Evolutionary conservation across 305 asterid species (phyloP).

Genomic region (Rubia peregrina): DNA sequence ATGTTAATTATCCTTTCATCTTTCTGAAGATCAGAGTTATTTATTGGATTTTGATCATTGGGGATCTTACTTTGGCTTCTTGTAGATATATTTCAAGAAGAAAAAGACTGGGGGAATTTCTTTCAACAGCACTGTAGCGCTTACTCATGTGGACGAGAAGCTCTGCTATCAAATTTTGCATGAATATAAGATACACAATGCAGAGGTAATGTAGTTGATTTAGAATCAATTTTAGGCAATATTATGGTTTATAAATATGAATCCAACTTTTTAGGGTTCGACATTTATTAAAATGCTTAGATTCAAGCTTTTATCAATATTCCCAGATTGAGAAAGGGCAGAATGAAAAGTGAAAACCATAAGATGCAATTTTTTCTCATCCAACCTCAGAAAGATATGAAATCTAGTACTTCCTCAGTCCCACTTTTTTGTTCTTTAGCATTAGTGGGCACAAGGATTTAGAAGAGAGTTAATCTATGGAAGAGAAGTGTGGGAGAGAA

Average conservation of each 20-base stretch:
- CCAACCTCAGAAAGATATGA: not conserved
- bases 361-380: not conserved
- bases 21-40: not conserved
- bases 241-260: not conserved
- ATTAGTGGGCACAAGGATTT: not conserved
- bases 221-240: not conserved
- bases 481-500: not conserved
- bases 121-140: slow-evolving; percentile 73
- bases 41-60: slow-evolving; percentile 1
- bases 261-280: not conserved
- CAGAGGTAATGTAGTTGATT: slow-evolving; percentile 54
- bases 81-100: slow-evolving; percentile 94
- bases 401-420: not conserved
- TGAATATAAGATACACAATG: slow-evolving; percentile 97
- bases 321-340: not conserved
- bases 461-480: not conserved
- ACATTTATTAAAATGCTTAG: not conserved
- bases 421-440: not conserved
- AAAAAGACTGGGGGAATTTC: slow-evolving; percentile 98
- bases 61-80: slow-evolving; percentile 8
- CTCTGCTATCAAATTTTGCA: slow-evolving; percentile 95
- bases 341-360: not conserved
- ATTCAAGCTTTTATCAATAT: not conserved
- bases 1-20: not conserved
- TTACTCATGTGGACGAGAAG: slow-evolving; percentile 97